Percentiles rank a stretch among this genome's conserved stretches.
Evolutionary conservation across 208 protist species (phyloP).

Genomic region (Crithidia bombi): DNA sequence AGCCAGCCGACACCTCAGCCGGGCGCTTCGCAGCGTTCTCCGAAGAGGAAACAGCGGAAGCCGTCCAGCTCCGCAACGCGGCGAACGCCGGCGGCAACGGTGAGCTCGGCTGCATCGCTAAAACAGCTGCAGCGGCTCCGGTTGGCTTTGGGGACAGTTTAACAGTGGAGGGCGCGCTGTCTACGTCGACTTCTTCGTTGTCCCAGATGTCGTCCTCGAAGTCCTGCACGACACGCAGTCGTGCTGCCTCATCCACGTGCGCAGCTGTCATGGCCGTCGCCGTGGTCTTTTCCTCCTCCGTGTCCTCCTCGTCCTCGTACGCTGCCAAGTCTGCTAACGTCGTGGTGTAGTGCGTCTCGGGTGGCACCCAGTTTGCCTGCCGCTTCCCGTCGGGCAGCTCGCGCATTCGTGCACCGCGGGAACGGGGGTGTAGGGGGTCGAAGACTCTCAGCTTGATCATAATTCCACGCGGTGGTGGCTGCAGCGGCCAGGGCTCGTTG

Average conservation of each 20-base stretch:
- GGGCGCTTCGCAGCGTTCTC: neutral
- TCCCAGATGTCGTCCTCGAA: neutral
- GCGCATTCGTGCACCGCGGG: conserved; percentile 5
- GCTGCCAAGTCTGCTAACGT: conserved; percentile 24
- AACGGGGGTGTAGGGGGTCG: conserved; percentile 10
- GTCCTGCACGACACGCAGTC: neutral
- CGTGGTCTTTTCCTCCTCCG: neutral
- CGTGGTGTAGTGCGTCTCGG: conserved; percentile 38
- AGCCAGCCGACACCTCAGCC: neutral
- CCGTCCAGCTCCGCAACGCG: no score
- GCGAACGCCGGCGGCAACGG: neutral
- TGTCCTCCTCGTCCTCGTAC: conserved; percentile 23
- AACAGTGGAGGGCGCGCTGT: neutral
- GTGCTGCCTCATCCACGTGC: neutral
- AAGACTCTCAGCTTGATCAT: conserved; percentile 11
- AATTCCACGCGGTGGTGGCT: neutral
- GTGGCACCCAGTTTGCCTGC: conserved; percentile 34
- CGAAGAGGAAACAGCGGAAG: neutral
- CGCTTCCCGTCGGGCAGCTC: conserved; percentile 28
- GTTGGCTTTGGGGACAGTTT: neutral
- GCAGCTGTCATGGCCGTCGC: no score
- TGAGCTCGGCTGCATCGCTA: neutral
- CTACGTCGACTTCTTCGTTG: neutral
- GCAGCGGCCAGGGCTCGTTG: conserved; percentile 15
- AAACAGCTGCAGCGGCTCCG: neutral